Evolutionary conservation across 768 basidiomycete species (phyloP), one percentile per base, ranked within the genome.

Genomic region (Boletus bicolor): DNA sequence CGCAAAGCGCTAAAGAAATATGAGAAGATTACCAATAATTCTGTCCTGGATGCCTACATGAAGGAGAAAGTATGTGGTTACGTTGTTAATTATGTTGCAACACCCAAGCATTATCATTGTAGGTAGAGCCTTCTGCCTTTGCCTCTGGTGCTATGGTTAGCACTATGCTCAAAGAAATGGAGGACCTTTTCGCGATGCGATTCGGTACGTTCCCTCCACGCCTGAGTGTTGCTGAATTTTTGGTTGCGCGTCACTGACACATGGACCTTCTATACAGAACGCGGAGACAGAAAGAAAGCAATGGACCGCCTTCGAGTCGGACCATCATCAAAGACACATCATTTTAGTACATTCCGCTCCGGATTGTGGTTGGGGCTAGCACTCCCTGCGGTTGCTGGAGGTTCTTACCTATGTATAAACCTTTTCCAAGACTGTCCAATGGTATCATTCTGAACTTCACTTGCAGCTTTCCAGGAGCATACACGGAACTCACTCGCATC

Each of bases 1-100:
- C 79, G 89, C 34, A 92, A 93, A 65, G 87, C 87, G 0, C 64
- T 93, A 52, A 92, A 93, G 72, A 92, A 92, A 67, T 93, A 90
- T 61, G 89, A 90, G 64, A 93, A 91, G 66, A 73, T 79, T 6
- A 89, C 92, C 6, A 83, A 79, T 69, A 85, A 90, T 24, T 77
- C 79, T 5, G 85, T 82, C n/a, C 83, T 91, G 66, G 77, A 86
- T n/a, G 80, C 86, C 42, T 97, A 94, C 66, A 93, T 89, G 77
- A 73, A 77, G 19, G 89, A 93, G 67, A 87, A 84, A 72, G 90
- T 87, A 61, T 3, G 58, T 26, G 35, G 21, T 15, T 2, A n/a
- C 1, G 19, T 15, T 28, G 19, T 44, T 30, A 6, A 11, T 35
- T n/a, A n/a, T 32, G 7, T 19, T 17, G 7, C 12, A 7, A 34